These are phyloP conservation scores for Apiotrichum brassicae DNA, from an alignment of 1,284 basidiomycete genomes.

Conservation along the genomic window DNA sequence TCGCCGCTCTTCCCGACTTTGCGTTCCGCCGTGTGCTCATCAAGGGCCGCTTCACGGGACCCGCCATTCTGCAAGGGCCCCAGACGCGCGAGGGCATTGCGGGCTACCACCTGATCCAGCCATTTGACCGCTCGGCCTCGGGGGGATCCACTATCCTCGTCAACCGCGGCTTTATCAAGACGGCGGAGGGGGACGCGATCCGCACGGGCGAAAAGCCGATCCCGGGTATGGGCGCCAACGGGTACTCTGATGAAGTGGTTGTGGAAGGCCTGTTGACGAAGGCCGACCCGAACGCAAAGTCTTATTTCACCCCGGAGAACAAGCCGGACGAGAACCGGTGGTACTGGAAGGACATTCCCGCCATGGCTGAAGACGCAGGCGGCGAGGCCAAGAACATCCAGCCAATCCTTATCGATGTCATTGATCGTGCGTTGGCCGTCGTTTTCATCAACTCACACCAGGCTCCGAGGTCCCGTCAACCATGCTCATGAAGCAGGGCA, in stretches of 20 bases:
- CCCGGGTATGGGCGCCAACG: constrained; percentile 24
- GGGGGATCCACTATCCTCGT: constrained; percentile 58
- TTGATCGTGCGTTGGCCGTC: constrained; percentile 44
- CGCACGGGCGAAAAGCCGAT: constrained; percentile 50
- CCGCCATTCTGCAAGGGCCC: constrained; percentile 76
- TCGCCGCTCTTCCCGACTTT: constrained; percentile 69
- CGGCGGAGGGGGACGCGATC: constrained; percentile 38
- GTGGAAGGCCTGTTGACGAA: constrained; percentile 58
- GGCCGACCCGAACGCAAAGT: constrained; percentile 55
- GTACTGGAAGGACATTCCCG: constrained; percentile 83
- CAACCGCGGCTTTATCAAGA: constrained; percentile 81
- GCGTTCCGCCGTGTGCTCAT: constrained; percentile 74
- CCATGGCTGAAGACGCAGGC: constrained; percentile 73
- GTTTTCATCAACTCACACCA: constrained; percentile 39
- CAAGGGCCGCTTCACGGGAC: constrained; percentile 70
- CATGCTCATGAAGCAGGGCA: constrained; percentile 61
- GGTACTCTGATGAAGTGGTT: constrained; percentile 31
- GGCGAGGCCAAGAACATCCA: constrained; percentile 64
- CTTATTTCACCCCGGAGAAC: constrained; percentile 79
- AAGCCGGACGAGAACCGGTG: constrained; percentile 71
- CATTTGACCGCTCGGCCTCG: constrained; percentile 18
- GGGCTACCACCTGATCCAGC: constrained; percentile 35
- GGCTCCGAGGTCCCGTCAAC: constrained; percentile 69
- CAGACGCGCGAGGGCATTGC: constrained; percentile 78
- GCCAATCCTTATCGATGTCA: constrained; percentile 77